Evolutionary conservation across 768 basidiomycete species (phyloP).

Genomic region (Russula griseocarnosa): DNA sequence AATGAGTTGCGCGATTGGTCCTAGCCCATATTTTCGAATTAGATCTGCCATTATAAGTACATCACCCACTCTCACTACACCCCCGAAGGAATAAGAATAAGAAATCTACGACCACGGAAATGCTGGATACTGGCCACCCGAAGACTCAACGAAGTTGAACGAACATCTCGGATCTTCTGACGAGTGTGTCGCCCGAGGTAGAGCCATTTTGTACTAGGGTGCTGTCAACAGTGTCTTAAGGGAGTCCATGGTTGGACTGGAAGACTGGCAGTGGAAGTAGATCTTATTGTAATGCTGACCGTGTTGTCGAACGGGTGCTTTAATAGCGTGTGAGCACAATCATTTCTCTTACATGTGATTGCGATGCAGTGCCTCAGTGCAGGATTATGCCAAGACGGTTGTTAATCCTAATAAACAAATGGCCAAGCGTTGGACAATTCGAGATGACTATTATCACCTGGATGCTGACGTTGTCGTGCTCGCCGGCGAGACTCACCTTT

Average conservation of each 20-base stretch:
- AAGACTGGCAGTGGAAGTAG: conserved; percentile 10
- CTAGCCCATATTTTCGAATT: too few species aligned
- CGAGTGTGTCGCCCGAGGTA: background rate
- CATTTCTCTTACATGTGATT: background rate
- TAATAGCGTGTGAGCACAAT: conserved; percentile 38
- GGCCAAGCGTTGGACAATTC: conserved; percentile 36
- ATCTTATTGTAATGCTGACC: conserved; percentile 31
- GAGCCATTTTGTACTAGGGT: conserved; percentile 8
- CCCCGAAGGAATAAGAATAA: conserved; percentile 33
- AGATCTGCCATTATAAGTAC: too few species aligned
- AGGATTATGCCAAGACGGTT: conserved; percentile 44
- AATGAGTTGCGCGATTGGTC: too few species aligned
- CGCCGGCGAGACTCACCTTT: conserved; percentile 40
- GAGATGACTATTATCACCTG: conserved; percentile 39
- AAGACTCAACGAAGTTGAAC: conserved; percentile 12
- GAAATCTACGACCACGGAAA: conserved; percentile 17
- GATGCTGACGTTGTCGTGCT: conserved; percentile 41
- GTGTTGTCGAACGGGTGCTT: conserved; percentile 37
- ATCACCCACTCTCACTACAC: too few species aligned
- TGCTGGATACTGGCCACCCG: conserved; percentile 16
- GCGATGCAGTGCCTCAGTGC: conserved; percentile 37
- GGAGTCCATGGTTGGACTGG: background rate
- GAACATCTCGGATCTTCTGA: conserved; percentile 5
- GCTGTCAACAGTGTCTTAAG: conserved; percentile 1
- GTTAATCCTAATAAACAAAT: conserved; percentile 39